Evolutionary conservation across 2,329 filamentous ascomycete genomes (phyloP), one percentile per base, ranked within the genome.

Genomic region (Fusarium subtropicale): DNA sequence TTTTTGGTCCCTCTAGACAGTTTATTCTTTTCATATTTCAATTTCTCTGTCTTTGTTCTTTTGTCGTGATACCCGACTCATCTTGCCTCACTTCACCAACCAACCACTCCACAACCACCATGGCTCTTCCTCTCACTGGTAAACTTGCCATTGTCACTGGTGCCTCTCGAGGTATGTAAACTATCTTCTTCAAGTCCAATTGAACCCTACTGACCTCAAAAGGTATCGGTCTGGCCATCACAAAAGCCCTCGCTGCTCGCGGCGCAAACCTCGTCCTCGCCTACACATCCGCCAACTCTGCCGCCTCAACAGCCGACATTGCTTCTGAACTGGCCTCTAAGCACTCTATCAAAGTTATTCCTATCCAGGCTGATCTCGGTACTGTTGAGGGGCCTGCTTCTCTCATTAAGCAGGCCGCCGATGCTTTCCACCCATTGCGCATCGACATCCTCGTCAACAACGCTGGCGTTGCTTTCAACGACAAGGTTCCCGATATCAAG

Each of bases 91-190:
- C 26, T 41, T 44, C 34, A 56, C 34, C 16, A 45, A 34, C 50
- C 54, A 54, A 28, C 26, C n/a, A 28, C 26, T 20, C 36, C 22
- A 65, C 48, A 56, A 38, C 24, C 13, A 55, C 48, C 63, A 82
- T 83, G 80, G 67, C 80, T 69, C 80, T 71, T 34, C 75, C 79
- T 50, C 82, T 91, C n/a, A 88, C 92, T 76, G 91, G 91, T 71
- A 94, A 94, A 79, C 84, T 94, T 53, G 92, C 88, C 55, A 90
- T 97, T 70, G 85, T 96, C 47, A 96, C 93, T 2, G 93, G 93
- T 59, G 91, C 89, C 63, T 93, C 92, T 60, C 83, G 93, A 83
- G 92, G 92, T 92, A 83, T 66, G 31, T 13, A 16, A 9, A 73
- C 57, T 48, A 38, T 24, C 26, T 26, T 63, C n/a, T 45, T 22